These are phyloP conservation scores for Xylariales sp. DNA, from an alignment of 2,329 filamentous ascomycete genomes.

Conservation along the genomic window DNA sequence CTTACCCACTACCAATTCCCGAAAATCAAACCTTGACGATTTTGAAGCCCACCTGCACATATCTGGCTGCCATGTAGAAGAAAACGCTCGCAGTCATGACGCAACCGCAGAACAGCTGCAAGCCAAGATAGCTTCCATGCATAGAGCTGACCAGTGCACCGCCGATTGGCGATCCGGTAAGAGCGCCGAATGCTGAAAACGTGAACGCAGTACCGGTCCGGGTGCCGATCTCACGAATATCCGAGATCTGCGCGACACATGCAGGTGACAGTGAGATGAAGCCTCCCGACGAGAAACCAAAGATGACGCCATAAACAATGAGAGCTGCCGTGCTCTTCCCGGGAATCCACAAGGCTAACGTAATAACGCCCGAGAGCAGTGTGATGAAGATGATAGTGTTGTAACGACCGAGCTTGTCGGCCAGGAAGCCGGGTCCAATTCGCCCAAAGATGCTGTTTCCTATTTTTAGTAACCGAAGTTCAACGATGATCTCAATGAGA, in stretches of 20 bases:
- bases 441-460: slow-evolving; percentile 48
- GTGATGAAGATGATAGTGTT: slow-evolving; percentile 42
- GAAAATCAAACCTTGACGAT: slow-evolving; percentile 16
- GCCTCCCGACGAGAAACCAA: slow-evolving; percentile 61
- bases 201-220: slow-evolving; percentile 62
- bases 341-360: slow-evolving; percentile 38
- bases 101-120: slow-evolving; percentile 63
- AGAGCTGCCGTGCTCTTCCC: slow-evolving; percentile 45
- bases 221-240: slow-evolving; percentile 64
- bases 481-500: no score
- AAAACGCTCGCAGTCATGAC: slow-evolving; percentile 28
- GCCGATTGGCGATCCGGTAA: slow-evolving; percentile 64
- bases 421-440: slow-evolving; percentile 45
- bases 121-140: slow-evolving; percentile 48
- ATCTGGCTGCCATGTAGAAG: slow-evolving; percentile 20
- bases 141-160: slow-evolving; percentile 53
- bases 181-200: slow-evolving; percentile 56
- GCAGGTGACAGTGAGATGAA: slow-evolving; percentile 58
- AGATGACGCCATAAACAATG: slow-evolving; percentile 56
- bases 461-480: no score
- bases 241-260: slow-evolving; percentile 65
- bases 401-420: slow-evolving; percentile 35
- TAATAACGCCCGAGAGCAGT: slow-evolving; percentile 33
- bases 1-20: no score
- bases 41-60: slow-evolving; percentile 21